A percentile compares a stretch with the other conserved stretches of the same genome.
Evolutionary conservation across 2,329 filamentous ascomycete species (phyloP).

Genomic region (Chrysosphaeria jannelii): DNA sequence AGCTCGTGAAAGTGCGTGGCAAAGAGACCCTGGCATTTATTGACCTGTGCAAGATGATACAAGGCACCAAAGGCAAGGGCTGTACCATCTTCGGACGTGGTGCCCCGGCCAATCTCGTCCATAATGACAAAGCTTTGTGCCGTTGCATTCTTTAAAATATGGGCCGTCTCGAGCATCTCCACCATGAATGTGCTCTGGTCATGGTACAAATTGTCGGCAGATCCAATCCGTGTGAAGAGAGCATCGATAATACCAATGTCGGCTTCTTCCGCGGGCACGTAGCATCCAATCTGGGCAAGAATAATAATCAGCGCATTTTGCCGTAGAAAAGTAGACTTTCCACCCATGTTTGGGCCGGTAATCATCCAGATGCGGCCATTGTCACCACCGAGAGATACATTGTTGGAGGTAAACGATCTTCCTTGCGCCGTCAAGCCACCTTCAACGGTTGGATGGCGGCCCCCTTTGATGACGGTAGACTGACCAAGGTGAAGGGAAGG

Average conservation of each 20-base stretch:
- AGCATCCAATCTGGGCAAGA: constrained; percentile 73
- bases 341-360: constrained; percentile 89
- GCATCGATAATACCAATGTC: constrained; percentile 82
- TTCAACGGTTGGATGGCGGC: constrained; percentile 80
- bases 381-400: constrained; percentile 28
- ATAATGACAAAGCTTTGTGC: constrained; percentile 76
- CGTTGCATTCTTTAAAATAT: constrained; percentile 66
- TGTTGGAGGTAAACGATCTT: constrained; percentile 33
- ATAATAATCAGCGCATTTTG: constrained; percentile 90
- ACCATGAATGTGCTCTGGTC: constrained; percentile 99
- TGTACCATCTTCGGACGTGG: constrained; percentile 70
- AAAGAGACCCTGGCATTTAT: constrained; percentile 56
- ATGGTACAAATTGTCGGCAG: constrained; percentile 77
- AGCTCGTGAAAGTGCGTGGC: constrained; percentile 83
- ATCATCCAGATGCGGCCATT: constrained; percentile 34
- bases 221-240: constrained; percentile 77
- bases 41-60: constrained; percentile 51
- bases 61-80: constrained; percentile 76
- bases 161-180: constrained; percentile 89
- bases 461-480: constrained; percentile 49
- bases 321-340: constrained; percentile 83
- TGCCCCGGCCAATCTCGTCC: constrained; percentile 90
- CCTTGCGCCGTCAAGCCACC: constrained; percentile 42
- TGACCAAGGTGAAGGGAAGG: constrained; percentile 37
- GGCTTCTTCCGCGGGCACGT: constrained; percentile 67